Conservation (phyloP, 345 rosid species). For the Kernera saxatilis region DNA sequence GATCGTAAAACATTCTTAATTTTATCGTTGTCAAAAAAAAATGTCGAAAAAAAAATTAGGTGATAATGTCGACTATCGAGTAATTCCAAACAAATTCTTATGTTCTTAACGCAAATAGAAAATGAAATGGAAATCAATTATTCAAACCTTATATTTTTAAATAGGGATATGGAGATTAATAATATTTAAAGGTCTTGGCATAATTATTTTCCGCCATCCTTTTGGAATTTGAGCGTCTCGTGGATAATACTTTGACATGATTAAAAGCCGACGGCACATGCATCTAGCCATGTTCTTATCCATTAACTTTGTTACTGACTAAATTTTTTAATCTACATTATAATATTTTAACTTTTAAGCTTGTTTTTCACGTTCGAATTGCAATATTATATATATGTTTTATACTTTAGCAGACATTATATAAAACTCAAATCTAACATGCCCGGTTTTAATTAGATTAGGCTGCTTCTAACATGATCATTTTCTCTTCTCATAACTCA, state of each 20-base stretch:
- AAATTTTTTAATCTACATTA: neutral
- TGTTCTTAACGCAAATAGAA: neutral
- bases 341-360: neutral
- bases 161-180: neutral
- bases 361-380: slow-evolving; percentile 18
- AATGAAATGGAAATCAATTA: neutral
- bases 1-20: no score
- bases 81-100: neutral
- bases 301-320: neutral
- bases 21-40: no score
- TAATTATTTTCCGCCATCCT: neutral
- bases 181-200: neutral
- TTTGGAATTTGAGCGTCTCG: neutral
- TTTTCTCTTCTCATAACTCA: neutral
- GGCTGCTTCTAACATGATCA: neutral
- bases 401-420: neutral
- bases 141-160: neutral
- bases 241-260: slow-evolving; percentile 10
- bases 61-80: no score
- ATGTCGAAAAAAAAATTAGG: no score
- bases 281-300: slow-evolving; percentile 19
- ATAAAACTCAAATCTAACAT: slow-evolving; percentile 6
- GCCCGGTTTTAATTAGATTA: neutral
- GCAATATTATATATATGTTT: neutral
- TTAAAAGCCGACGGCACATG: neutral